Evolutionary conservation across 768 basidiomycete species (phyloP), one percentile per base, ranked within the genome.

Genomic region (Lepiota brunneoincarnata): DNA sequence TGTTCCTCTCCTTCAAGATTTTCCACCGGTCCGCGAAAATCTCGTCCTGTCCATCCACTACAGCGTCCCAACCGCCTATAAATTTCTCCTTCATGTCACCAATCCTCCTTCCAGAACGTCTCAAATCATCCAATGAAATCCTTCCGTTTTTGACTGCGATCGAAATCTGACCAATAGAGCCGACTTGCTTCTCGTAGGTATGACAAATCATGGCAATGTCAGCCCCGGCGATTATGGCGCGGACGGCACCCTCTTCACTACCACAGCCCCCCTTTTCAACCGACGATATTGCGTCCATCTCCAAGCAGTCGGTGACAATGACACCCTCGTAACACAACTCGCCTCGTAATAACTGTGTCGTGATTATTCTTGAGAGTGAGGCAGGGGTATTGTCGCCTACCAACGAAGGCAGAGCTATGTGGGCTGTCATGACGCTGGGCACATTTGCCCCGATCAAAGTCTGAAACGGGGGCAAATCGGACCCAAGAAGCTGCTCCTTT

Each of bases 191-290:
- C 12, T 66, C 69, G 51, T 80, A 76, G 6, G 75, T 81, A 61
- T 89, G 88, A 57, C 87, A 89, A 38, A 87, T 80, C 87, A 89
- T 89, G 3, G 72, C 84, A n/a, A 89, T 67, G 53, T 89, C 88
- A 14, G 82, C 83, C 3, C 87, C 87, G 0, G 87, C 86, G 44
- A 71, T 69, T 39, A 89, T 62, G 4, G 81, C 78, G 55, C 73
- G 63, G 15, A 87, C 75, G 0, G 84, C 82, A 4, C 84, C 86
- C 37, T 72, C 72, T 51, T 77, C 74, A 2, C 76, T 69, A 5
- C 82, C 82, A 55, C 69, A 70, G 15, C 70, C 73, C 4, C 75
- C 76, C 49, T 72, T 67, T 10, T 74, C 70, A 15, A 70, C 69
- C 24, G 76, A 72, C 0, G 81, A 76, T 14, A 89, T 78, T 10